Evolutionary conservation across 2,329 filamentous ascomycete species (phyloP).

Genomic region (Ceratocystis smalleyi): DNA sequence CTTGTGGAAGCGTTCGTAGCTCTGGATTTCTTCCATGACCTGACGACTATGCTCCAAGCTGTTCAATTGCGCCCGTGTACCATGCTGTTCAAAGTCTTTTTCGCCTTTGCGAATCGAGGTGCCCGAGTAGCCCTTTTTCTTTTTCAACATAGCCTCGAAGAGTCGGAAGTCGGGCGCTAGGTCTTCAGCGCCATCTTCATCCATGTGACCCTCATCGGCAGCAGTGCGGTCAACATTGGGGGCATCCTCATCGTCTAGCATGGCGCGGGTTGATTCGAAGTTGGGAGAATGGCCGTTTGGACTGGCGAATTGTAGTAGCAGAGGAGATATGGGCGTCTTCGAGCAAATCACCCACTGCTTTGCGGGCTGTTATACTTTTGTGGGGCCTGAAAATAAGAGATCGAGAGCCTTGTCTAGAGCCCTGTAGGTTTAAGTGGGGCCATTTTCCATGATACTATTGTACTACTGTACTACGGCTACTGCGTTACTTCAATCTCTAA

Average conservation of each 20-base stretch:
- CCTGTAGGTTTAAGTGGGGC: too few relatives aligned
- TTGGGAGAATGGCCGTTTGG: not conserved
- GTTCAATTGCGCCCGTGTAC: slow-evolving; percentile 63
- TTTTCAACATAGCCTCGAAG: slow-evolving; percentile 38
- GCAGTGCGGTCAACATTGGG: slow-evolving; percentile 20
- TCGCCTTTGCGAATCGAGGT: slow-evolving; percentile 77
- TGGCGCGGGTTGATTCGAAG: not conserved
- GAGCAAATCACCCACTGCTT: not conserved
- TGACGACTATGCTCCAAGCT: slow-evolving; percentile 65
- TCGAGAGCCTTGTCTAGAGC: too few relatives aligned
- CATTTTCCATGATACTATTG: too few relatives aligned
- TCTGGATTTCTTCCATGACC: slow-evolving; percentile 79
- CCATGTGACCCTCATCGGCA: slow-evolving; percentile 21
- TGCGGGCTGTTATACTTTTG: not conserved
- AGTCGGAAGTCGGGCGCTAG: slow-evolving; percentile 79
- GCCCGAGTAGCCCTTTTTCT: slow-evolving; percentile 36
- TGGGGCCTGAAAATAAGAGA: not conserved
- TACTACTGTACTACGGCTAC: too few relatives aligned
- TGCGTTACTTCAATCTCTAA: too few relatives aligned
- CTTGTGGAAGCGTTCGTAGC: slow-evolving; percentile 60
- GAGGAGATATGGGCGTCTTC: not conserved
- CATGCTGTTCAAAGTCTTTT: slow-evolving; percentile 93
- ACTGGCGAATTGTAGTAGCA: not conserved
- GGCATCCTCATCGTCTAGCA: slow-evolving; percentile 32
- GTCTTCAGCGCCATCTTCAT: slow-evolving; percentile 53